phyloP scores from a whole-genome alignment of 805 yeast genomes.

The Candida boleticola region DNA sequence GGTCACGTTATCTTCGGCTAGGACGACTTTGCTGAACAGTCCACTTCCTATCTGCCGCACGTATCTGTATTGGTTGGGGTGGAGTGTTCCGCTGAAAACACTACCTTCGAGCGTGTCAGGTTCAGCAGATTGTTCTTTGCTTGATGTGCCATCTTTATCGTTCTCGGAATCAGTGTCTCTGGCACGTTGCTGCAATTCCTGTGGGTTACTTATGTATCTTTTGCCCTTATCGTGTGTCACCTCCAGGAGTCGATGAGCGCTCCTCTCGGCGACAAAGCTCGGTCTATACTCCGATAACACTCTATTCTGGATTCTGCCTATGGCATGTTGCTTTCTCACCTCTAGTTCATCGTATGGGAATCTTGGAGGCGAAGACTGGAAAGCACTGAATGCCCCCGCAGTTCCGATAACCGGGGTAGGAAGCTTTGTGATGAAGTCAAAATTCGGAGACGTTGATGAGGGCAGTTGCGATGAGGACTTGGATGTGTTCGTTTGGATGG shows the following conservation, averaged over 20 bases:
- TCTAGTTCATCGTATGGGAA: not conserved
- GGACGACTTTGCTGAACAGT: conserved; percentile 62
- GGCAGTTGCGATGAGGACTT: not conserved
- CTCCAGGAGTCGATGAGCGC: not conserved
- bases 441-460: conserved; percentile 1
- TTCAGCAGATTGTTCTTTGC: not conserved
- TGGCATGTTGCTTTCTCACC: not conserved
- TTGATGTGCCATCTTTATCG: not conserved
- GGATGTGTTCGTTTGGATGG: not conserved
- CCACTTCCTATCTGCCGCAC: conserved; percentile 55
- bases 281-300: conserved; percentile 3
- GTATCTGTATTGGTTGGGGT: not conserved
- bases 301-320: not conserved
- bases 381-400: not conserved
- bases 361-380: conserved; percentile 4
- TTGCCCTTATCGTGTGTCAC: conserved; percentile 2
- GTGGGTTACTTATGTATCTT: not conserved
- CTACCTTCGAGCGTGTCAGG: not conserved
- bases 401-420: conserved; percentile 5
- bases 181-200: not conserved
- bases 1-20: conserved; percentile 30
- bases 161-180: not conserved
- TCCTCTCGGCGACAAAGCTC: not conserved
- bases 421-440: conserved; percentile 4
- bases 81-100: not conserved